phyloP scores from a whole-genome alignment of 2,329 filamentous ascomycete genomes.

The Bisporella sp. region DNA sequence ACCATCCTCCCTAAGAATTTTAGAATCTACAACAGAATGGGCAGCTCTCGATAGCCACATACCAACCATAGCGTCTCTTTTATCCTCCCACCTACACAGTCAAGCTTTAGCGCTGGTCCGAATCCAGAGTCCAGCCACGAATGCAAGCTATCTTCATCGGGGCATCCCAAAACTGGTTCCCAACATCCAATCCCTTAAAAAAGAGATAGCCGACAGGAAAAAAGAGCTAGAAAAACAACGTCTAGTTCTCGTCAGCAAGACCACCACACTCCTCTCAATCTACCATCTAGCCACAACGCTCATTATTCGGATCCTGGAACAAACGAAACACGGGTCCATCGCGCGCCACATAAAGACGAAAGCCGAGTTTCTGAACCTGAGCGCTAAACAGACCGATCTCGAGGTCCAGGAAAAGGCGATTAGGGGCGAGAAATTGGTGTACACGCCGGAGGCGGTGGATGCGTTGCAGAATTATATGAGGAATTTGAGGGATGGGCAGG shows the following conservation, averaged over 20 bases:
- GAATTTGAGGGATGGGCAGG: slow-evolving; percentile 20
- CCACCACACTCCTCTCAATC: slow-evolving; percentile 18
- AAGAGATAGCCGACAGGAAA: slow-evolving; percentile 34
- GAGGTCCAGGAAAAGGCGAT: slow-evolving; percentile 13
- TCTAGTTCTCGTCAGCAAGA: slow-evolving; percentile 26
- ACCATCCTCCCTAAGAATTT: slow-evolving; percentile 31
- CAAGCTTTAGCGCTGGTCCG: slow-evolving; percentile 43
- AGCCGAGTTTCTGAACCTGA: slow-evolving; percentile 13
- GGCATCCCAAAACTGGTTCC: slow-evolving; percentile 42
- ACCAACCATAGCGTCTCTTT: slow-evolving; percentile 37
- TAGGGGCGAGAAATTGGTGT: slow-evolving; percentile 20
- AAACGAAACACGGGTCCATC: slow-evolving; percentile 21
- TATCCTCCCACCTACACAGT: slow-evolving; percentile 43
- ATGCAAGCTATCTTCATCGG: slow-evolving; percentile 49
- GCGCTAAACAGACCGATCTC: slow-evolving; percentile 9
- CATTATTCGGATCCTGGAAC: slow-evolving; percentile 23
- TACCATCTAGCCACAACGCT: slow-evolving; percentile 19
- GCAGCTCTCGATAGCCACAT: slow-evolving; percentile 40
- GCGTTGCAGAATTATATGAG: slow-evolving; percentile 21
- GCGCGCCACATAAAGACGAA: slow-evolving; percentile 17
- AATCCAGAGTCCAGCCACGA: slow-evolving; percentile 40
- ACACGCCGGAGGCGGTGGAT: slow-evolving; percentile 19
- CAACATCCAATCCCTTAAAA: slow-evolving; percentile 31
- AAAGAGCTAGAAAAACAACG: slow-evolving; percentile 31
- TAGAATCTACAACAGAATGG: slow-evolving; percentile 45